Conservation (phyloP, 306 rosid genomes). For the Psophocarpus tetragonolobus region DNA sequence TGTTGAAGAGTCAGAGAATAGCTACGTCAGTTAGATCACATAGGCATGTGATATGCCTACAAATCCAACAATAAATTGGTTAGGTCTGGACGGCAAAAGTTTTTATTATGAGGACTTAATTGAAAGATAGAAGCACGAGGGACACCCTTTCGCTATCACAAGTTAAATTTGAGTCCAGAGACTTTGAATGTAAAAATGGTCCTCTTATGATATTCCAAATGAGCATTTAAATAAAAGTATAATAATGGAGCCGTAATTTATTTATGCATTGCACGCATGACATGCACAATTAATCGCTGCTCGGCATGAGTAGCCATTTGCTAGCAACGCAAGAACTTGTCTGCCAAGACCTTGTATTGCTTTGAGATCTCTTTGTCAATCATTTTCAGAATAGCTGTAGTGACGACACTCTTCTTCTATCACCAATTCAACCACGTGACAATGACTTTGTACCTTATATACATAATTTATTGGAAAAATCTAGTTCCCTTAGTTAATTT, state of each 20-base stretch:
- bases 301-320: neutral
- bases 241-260: neutral
- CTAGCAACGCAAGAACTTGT: slow-evolving; percentile 31
- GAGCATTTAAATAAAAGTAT: neutral
- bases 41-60: slow-evolving; percentile 11
- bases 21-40: neutral
- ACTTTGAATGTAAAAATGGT: slow-evolving; percentile 35
- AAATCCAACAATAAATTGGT: slow-evolving; percentile 15
- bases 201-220: too few relatives aligned
- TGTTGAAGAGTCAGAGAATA: slow-evolving; percentile 26
- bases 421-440: neutral
- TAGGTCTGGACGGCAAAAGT: slow-evolving; percentile 13
- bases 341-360: slow-evolving; percentile 30
- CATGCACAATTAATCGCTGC: neutral
- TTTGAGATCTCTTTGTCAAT: slow-evolving; percentile 29
- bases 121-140: neutral
- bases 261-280: neutral
- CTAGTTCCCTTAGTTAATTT: too few relatives aligned
- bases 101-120: neutral
- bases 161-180: slow-evolving; percentile 22
- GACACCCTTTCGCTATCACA: slow-evolving; percentile 11
- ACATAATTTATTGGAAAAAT: too few relatives aligned
- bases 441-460: neutral
- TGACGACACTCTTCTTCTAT: neutral
- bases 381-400: slow-evolving; percentile 31